A percentile compares a stretch with the other conserved stretches of the same genome.
These are phyloP conservation scores for Ophiocordyceps camponoti-rufipedis DNA, from an alignment of 2,329 filamentous ascomycete genomes.

Conservation along the genomic window DNA sequence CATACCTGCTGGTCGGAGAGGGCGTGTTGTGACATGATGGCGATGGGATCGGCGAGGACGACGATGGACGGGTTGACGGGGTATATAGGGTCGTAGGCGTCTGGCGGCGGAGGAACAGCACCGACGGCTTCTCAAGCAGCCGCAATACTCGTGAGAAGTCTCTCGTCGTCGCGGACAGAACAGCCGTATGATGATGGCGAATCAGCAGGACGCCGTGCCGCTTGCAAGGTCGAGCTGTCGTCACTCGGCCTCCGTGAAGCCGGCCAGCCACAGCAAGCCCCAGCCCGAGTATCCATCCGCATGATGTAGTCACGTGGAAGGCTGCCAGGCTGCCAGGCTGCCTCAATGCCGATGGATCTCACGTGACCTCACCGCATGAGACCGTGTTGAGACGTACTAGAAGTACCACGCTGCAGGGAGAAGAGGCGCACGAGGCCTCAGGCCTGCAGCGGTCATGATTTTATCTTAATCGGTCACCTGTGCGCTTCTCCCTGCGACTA, in stretches of 20 bases:
- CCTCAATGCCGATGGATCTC: background rate
- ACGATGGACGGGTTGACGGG: background rate
- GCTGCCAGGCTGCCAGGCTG: no score
- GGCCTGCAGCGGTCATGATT: background rate
- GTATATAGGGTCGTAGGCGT: background rate
- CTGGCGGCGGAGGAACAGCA: background rate
- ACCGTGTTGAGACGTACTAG: background rate
- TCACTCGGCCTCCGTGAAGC: background rate
- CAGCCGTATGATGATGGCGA: slow-evolving; percentile 4
- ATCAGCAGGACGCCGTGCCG: slow-evolving; percentile 11
- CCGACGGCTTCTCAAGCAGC: background rate
- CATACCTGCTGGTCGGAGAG: slow-evolving; percentile 93
- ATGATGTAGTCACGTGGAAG: no score
- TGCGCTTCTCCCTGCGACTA: background rate
- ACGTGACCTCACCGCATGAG: background rate
- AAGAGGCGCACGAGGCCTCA: slow-evolving; percentile 1
- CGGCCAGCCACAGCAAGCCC: background rate
- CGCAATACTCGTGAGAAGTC: background rate
- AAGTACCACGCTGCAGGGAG: background rate
- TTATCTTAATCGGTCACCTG: background rate
- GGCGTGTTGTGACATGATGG: slow-evolving; percentile 85
- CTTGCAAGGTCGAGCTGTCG: slow-evolving; percentile 2
- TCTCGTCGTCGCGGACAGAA: background rate
- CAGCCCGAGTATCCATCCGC: no score
- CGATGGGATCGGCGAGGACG: slow-evolving; percentile 5